Evolutionary conservation across 768 basidiomycete genomes (phyloP), one percentile per base, ranked within the genome.

Genomic region (Cyclocybe aegerita): DNA sequence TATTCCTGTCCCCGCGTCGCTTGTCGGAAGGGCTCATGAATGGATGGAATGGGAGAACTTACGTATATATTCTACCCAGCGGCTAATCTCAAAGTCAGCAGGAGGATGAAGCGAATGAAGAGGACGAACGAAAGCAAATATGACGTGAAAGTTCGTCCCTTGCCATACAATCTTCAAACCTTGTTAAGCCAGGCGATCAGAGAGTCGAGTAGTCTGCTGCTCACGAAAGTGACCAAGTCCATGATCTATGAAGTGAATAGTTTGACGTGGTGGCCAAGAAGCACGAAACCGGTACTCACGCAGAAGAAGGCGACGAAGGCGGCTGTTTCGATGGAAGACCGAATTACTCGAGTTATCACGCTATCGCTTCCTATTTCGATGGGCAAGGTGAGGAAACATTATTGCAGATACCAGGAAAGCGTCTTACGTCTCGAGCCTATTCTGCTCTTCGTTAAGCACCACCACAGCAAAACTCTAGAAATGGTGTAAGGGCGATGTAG

Each of bases 51-150:
- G 5, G 39, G 3, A 8, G 4, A 5, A 52, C 65, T 40, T 46
- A 65, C 65, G 65, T 67, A 52, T 67, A 67, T 46, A 67, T 65
- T 23, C 65, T 53, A 30, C 64, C 65, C 59, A 65, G 50, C 1
- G 65, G 65, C 64, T 65, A 46, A 15, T 33, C 11, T 23, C 9
- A 43, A 17, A 40, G 33, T 48, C 15, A 36, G 4, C 16, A 17
- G 30, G 14, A 31, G 8, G 37, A 23, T 4, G 9, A 3, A 43
- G 15, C 2, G 4, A 41, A 35, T 8, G 16, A 10, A 43, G 5
- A 16, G 3, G 15, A 59, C 66, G 35, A 32, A 68, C 67, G 36
- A 68, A 65, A 33, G 67, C 65, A 45, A 68, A 68, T 9, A 68
- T 60, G 12, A 64, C 62, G 54, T 68, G 67, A 33, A 67, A 63